A percentile compares a stretch with the other conserved stretches of the same genome.
phyloP scores from a whole-genome alignment of 2,329 filamentous ascomycete species.

The Aspergillus bombycis region DNA sequence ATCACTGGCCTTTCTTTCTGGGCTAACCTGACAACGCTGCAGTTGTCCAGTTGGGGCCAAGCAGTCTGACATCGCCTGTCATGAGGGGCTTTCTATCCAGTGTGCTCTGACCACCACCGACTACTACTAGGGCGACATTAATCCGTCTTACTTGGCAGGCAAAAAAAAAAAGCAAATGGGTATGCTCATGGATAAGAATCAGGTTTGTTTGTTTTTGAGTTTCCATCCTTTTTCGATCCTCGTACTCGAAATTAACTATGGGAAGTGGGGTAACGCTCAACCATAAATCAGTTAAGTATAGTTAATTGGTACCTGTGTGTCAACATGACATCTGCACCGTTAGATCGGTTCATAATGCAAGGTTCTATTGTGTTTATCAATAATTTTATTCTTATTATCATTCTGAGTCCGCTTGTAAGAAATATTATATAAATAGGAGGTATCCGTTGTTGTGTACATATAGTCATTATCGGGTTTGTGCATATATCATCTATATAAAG shows the following conservation, averaged over 20 bases:
- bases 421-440: background rate
- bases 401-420: background rate
- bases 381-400: background rate
- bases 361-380: background rate
- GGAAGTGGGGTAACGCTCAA: conserved; percentile 6
- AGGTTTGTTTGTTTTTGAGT: conserved; percentile 1
- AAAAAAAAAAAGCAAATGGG: background rate
- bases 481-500: background rate
- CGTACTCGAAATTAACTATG: background rate
- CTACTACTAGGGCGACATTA: background rate
- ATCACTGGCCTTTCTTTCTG: background rate
- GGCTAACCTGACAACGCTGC: conserved; percentile 13
- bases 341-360: background rate
- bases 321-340: background rate
- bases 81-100: background rate
- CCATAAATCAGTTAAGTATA: background rate
- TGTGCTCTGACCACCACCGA: background rate
- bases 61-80: conserved; percentile 9
- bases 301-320: background rate
- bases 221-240: background rate
- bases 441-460: background rate
- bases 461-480: conserved; percentile 1
- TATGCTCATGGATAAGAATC: background rate
- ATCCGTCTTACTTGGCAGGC: background rate
- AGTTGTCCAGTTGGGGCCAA: conserved; percentile 13